phyloP scores from a whole-genome alignment of 345 rosid species.

The Populus nigra region DNA sequence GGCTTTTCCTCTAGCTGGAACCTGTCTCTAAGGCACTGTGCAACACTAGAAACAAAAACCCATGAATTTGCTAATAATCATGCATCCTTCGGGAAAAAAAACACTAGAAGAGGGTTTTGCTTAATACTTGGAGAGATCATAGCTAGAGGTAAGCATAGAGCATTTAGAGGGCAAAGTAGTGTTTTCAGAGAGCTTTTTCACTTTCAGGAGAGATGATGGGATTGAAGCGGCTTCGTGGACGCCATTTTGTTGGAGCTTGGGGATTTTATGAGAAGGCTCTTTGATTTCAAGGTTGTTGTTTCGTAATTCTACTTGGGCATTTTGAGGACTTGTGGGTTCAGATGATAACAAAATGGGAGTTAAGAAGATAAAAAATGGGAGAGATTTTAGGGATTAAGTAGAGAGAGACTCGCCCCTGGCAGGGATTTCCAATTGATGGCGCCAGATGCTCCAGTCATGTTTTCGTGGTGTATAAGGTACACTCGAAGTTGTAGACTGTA shows the following conservation, averaged over 20 bases:
- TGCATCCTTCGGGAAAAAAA: too few relatives aligned
- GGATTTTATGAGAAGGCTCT: conserved; percentile 36
- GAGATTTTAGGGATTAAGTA: not conserved
- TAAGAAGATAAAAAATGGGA: not conserved
- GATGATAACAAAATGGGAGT: not conserved
- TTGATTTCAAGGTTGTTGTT: not conserved
- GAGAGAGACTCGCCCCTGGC: not conserved
- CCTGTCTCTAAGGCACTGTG: too few relatives aligned
- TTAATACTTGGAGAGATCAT: conserved; percentile 62
- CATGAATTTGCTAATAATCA: too few relatives aligned
- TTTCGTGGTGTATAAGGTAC: not conserved
- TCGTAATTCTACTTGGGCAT: not conserved
- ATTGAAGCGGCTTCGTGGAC: conserved; percentile 12
- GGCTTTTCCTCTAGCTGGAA: too few relatives aligned
- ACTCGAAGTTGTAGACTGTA: not conserved
- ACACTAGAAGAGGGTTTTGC: not conserved
- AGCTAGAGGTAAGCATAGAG: conserved; percentile 76
- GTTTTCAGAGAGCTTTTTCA: conserved; percentile 70
- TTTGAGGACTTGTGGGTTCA: not conserved
- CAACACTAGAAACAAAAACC: too few relatives aligned
- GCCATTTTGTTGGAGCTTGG: conserved; percentile 44
- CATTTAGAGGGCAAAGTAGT: conserved; percentile 69
- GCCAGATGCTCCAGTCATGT: conserved; percentile 19
- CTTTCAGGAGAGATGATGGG: conserved; percentile 34
- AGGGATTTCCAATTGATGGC: not conserved